Base-by-base conservation (phyloP, 805 yeast species). In the Maudiozyma turicensis region DNA sequence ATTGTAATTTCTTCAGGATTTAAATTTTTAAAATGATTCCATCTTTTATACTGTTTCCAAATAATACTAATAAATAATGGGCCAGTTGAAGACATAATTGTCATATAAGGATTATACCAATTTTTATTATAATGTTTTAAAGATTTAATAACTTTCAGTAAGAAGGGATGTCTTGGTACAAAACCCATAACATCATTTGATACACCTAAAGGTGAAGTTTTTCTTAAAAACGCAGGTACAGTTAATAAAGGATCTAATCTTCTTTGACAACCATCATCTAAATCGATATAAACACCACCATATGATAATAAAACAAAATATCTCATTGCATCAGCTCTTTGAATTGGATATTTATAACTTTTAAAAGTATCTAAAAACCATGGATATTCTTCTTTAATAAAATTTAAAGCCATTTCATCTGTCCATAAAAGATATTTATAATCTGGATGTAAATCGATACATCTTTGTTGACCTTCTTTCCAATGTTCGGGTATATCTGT, bases 151-250 rank as follows among this genome's bases (percentile, higher is more conserved):
- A 75, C 86, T 60, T 81, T 81, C 41, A 73, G 63, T 70, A 87
- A 86, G 66, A 89, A 86, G 1, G 95, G 95, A 65, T 89, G 97
- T 45, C 74, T 72, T 40, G 95, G 95, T 11, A 84, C 81, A 2
- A 90, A 71, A 13, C 95, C 95, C 95, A 89, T 86, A 13, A 88
- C 89, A 62, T 89, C 95, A 64, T 89, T 89, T 8, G 95, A 86
- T 40, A 89, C 80, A 43, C 96, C 97, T 0, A 95, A 82, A 33
- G 97, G 97, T 5, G 76, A 68, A 1, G 97, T 88, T 59, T 86
- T 85, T 54, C 96, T 73, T 26, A 86, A 84, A 70, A 86, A 86
- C 3, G 95, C 93, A 0, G 95, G 88, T 7, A 78, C 83, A 1
- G 82, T 75, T 50, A 88, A 74, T 47, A 89, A 67, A 0, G 95